Base-by-base conservation (phyloP, 2,329 filamentous ascomycete species). In the Pestalotiopsis sp. region DNA sequence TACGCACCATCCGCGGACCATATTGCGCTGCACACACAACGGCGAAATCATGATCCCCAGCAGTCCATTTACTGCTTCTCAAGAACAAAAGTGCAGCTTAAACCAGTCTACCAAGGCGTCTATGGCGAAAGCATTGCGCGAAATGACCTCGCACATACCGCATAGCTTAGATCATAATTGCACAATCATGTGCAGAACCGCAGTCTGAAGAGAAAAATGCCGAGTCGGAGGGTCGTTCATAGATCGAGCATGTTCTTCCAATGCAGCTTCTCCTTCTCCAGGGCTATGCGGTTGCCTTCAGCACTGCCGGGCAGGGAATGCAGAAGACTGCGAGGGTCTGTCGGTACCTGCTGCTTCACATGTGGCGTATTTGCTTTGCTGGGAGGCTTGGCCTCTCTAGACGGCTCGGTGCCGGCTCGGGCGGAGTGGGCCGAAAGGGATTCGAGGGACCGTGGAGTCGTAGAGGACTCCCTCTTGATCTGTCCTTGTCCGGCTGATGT, bases 221-320 rank as follows among this genome's bases (percentile, higher is more conserved):
- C 55, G n/a, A 52, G 23, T 27, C 27, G 13, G n/a, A n/a, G n/a
- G n/a, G n/a, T n/a, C 7, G 31, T 25, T 27, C 3, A 64, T 11
- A 64, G 41, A n/a, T 39, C 41, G n/a, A 64, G 61, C 39, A 64
- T 64, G 38, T 23, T 64, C 20, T 39, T 45, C 61, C 61, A 64
- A 20, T 39, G 61, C 39, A 13, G 4, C 49, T 45, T 52, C 39
- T 64, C 61, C 7, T 31, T 23, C 20, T 64, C 61, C n/a, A 64
- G 36, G 23, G 61, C 61, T 20, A 14, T 20, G 20, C 61, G 61
- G 20, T 64, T 20, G 14, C 25, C 61, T n/a, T 45, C n/a, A 17
- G 20, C 17, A 20, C 20, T 62, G 5, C 59, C 59, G 17, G 59
- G 59, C 5, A 62, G n/a, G 20, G 2, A 7, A 11, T 36, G 27